Base-by-base conservation (phyloP, 2,329 filamentous ascomycete genomes). In the Ophiostoma ips region DNA sequence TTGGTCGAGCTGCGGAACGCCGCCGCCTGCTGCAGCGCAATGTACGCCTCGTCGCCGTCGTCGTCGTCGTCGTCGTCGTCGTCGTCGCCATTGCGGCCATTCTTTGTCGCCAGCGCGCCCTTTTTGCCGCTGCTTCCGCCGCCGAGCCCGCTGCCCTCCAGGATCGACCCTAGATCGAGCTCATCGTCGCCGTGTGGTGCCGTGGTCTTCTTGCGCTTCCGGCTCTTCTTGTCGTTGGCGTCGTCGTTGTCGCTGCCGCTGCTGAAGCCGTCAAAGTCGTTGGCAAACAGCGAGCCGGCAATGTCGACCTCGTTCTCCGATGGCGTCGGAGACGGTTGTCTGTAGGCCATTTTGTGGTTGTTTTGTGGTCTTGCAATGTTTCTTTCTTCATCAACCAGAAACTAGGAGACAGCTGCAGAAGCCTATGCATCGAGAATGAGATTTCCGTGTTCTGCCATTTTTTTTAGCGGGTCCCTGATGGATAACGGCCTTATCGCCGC, bases 271-370 rank as follows among this genome's bases (percentile, higher is more conserved):
- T 44, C 51, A 15, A 53, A 52, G 16, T 52, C 52, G 52, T 73
- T 75, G 49, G 80, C 76, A 59, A 90, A 84, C 11, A 95, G 72
- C 2, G 83, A 82, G 54, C 76, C 81, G 18, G 87, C 79, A 49
- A 98, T 95, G 61, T 98, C 92, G 61, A 94, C 80, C 62, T 95
- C 92, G 57, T 82, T 84, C 67, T 96, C 90, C 46, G 90, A 96
- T 52, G 76, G 73, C 46, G 87, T 79, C 53, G 90, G 92, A 40
- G 92, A 96, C 51, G 75, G 75, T 61, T 78, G 80, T 61, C 86
- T 81, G 63, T 72, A 73, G 67, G 76, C 74, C 87, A 94, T 94
- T 30, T 40, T 36, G 16, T 41, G 9, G 38, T 15, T 49, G 35
- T 18, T 10, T 41, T 2, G 15, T 43, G 24, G 40, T 43, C 13